These are phyloP conservation scores for Stentor coeruleus DNA, from an alignment of 73 alveolate species.

Conservation along the genomic window DNA sequence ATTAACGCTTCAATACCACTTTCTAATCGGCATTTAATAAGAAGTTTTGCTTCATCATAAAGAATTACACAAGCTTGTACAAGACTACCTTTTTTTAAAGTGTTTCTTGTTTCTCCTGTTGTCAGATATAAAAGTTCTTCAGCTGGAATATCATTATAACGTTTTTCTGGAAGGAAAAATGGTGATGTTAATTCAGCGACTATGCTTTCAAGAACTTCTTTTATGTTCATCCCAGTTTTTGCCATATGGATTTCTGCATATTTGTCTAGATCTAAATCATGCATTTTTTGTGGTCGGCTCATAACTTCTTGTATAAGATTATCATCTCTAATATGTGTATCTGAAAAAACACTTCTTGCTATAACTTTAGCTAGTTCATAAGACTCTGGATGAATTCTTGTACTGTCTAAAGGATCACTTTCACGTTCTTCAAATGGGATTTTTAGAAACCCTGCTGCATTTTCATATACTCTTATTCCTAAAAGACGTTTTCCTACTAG, in stretches of 20 bases:
- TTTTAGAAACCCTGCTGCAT: constrained; percentile 39
- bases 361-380: constrained; percentile 56
- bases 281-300: constrained; percentile 50
- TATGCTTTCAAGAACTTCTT: constrained; percentile 49
- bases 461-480: constrained; percentile 24
- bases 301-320: constrained; percentile 46
- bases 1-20: background rate
- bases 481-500: constrained; percentile 26
- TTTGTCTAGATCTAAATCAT: constrained; percentile 53
- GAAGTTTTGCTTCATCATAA: constrained; percentile 32
- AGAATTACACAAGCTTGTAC: constrained; percentile 74
- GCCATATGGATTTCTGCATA: constrained; percentile 38
- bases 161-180: constrained; percentile 60
- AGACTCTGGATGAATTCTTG: constrained; percentile 72
- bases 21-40: background rate
- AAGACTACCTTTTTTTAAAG: constrained; percentile 67
- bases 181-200: constrained; percentile 68
- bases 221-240: constrained; percentile 39
- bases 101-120: constrained; percentile 61
- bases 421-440: constrained; percentile 20
- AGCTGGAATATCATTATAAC: constrained; percentile 40
- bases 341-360: constrained; percentile 52
- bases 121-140: constrained; percentile 66
- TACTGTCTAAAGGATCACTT: constrained; percentile 60
- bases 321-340: constrained; percentile 47